Conservation (phyloP, 192 early-diverging fungal species). For the Dispira simplex region DNA sequence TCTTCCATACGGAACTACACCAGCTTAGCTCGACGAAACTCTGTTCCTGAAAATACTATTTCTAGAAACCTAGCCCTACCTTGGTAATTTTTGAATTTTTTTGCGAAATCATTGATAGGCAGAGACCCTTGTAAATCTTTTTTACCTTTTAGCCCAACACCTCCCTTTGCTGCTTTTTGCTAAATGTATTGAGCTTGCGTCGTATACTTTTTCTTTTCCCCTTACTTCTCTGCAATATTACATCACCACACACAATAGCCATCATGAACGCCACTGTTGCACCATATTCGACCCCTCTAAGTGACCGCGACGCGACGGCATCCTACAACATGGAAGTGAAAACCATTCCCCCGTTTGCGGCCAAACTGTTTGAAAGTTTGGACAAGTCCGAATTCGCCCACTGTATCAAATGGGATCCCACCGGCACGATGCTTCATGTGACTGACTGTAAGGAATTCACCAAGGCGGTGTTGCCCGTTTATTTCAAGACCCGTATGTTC, state of each 20-base stretch:
- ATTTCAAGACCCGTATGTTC: conserved; percentile 18
- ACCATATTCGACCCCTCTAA: not conserved
- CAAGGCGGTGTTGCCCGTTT: conserved; percentile 13
- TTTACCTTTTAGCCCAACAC: too few species aligned
- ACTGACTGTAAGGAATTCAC: conserved; percentile 11
- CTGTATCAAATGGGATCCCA: conserved; percentile 9
- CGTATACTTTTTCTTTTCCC: not conserved
- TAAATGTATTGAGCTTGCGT: not conserved
- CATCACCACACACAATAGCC: not conserved
- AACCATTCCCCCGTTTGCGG: conserved; percentile 10
- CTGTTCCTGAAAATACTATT: not conserved
- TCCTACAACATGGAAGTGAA: not conserved
- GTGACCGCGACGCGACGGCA: not conserved
- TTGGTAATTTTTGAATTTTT: not conserved
- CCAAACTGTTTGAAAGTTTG: conserved; percentile 10
- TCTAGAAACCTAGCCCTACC: not conserved
- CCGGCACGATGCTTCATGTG: conserved; percentile 6
- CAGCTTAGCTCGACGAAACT: not conserved
- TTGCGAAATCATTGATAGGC: not conserved
- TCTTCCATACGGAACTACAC: not conserved
- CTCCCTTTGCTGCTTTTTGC: not conserved
- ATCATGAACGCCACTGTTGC: not conserved
- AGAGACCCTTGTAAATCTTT: too few species aligned
- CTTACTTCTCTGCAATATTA: not conserved
- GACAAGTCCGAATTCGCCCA: conserved; percentile 7